phyloP scores from a whole-genome alignment of 78 protist genomes.

The Dictyostelium capitatum region DNA sequence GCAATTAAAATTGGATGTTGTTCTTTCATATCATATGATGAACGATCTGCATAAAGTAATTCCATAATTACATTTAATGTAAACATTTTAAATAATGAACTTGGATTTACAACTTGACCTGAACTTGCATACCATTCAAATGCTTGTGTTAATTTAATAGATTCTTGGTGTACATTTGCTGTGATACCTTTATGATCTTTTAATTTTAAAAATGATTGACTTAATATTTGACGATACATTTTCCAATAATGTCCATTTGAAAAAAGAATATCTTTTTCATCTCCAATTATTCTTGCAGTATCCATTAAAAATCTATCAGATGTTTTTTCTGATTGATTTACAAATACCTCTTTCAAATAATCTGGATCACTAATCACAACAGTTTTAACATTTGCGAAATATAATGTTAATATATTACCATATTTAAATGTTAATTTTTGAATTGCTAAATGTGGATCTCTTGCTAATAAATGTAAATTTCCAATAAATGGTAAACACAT shows the following conservation, averaged over 20 bases:
- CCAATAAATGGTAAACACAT: slow-evolving; percentile 41
- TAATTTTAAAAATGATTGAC: slow-evolving; percentile 6
- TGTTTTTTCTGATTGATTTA: slow-evolving; percentile 35
- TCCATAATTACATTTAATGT: slow-evolving; percentile 52
- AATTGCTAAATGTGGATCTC: slow-evolving; percentile 41
- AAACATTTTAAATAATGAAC: slow-evolving; percentile 21
- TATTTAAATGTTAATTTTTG: slow-evolving; percentile 26
- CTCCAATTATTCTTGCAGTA: slow-evolving; percentile 48
- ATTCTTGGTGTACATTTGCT: slow-evolving; percentile 3
- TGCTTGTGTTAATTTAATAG: background rate
- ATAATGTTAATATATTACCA: slow-evolving; percentile 52
- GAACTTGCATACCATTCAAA: slow-evolving; percentile 1
- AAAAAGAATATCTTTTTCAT: slow-evolving; percentile 42
- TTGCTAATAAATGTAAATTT: slow-evolving; percentile 5
- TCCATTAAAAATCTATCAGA: slow-evolving; percentile 36
- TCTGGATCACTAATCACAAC: slow-evolving; percentile 44
- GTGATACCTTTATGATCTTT: slow-evolving; percentile 17
- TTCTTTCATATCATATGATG: background rate
- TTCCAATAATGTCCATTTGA: slow-evolving; percentile 79
- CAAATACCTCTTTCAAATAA: slow-evolving; percentile 49
- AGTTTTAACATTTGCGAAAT: slow-evolving; percentile 31
- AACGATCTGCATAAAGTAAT: slow-evolving; percentile 15
- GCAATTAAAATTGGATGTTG: slow-evolving; percentile 13
- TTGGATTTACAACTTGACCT: slow-evolving; percentile 45
- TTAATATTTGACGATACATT: slow-evolving; percentile 9